Evolutionary conservation across 2,329 filamentous ascomycete species (phyloP).

Genomic region (Colletotrichum kahawae): DNA sequence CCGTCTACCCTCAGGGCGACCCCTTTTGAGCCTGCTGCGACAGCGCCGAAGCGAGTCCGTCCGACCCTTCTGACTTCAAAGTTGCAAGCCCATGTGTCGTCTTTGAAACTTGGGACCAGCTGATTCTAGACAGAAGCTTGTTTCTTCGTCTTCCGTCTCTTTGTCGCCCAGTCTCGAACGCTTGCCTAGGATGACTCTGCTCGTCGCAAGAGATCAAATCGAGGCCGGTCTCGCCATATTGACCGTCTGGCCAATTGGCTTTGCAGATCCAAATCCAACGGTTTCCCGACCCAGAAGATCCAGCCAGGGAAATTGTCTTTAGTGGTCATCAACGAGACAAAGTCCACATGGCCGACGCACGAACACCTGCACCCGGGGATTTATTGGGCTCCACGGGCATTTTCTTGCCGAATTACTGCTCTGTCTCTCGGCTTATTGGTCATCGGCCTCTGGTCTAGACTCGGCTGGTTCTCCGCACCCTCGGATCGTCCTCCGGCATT

Average conservation of each 20-base stretch:
- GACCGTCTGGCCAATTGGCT: neutral
- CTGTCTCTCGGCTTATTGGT: neutral
- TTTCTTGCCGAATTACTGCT: neutral
- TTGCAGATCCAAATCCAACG: neutral
- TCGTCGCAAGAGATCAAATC: neutral
- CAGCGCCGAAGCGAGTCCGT: neutral
- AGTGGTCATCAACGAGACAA: neutral
- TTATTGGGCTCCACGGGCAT: neutral
- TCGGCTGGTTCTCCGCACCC: neutral
- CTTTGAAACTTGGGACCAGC: constrained; percentile 2
- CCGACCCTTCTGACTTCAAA: neutral
- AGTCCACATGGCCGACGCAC: neutral
- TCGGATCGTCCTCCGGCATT: neutral
- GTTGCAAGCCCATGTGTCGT: neutral
- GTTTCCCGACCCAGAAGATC: neutral
- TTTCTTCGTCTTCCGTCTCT: neutral
- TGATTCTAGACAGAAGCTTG: constrained; percentile 7
- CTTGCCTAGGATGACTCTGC: neutral
- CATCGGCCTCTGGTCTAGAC: neutral
- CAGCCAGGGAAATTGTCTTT: neutral
- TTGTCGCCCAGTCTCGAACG: neutral
- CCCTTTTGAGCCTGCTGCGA: neutral
- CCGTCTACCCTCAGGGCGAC: neutral
- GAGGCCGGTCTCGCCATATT: neutral
- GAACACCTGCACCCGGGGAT: neutral